Percentiles rank a stretch among this genome's conserved stretches.
These are phyloP conservation scores for Candolleomyces eurysporus DNA, from an alignment of 768 basidiomycete genomes.

Conservation along the genomic window DNA sequence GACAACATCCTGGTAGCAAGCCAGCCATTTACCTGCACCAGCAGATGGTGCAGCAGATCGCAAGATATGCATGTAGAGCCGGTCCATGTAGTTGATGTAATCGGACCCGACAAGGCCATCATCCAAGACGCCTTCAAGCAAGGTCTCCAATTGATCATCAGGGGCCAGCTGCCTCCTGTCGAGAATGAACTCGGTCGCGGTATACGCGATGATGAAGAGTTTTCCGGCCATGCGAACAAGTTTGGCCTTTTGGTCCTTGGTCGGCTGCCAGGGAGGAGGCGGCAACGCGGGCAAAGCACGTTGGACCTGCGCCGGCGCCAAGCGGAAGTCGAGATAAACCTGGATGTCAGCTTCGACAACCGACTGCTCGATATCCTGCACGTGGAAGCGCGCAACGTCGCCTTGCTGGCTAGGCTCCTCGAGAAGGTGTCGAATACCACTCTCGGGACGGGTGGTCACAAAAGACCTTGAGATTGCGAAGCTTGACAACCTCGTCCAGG, in stretches of 20 bases:
- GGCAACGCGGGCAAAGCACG: neutral
- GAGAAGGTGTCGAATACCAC: neutral
- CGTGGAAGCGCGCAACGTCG: neutral
- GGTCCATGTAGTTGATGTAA: neutral
- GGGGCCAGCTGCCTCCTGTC: neutral
- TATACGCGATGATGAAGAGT: conserved; percentile 1
- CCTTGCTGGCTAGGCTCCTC: neutral
- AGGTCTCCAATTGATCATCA: neutral
- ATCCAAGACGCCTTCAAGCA: neutral
- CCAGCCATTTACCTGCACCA: neutral
- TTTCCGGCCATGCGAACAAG: conserved; percentile 3
- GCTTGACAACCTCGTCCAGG: neutral
- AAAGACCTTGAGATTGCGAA: neutral
- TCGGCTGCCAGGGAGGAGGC: neutral
- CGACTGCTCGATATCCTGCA: conserved; percentile 3
- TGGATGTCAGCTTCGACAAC: conserved; percentile 2
- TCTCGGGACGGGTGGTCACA: neutral
- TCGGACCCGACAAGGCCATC: neutral
- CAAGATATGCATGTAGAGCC: neutral
- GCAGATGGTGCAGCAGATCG: neutral
- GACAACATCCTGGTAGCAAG: conserved; percentile 1
- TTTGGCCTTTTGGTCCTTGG: neutral
- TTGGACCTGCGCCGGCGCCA: neutral
- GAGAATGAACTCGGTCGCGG: neutral
- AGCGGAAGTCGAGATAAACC: neutral